A percentile compares a stretch with the other conserved stretches of the same genome.
phyloP scores from a whole-genome alignment of 257 asterid genomes.

The Perilla frutescens region DNA sequence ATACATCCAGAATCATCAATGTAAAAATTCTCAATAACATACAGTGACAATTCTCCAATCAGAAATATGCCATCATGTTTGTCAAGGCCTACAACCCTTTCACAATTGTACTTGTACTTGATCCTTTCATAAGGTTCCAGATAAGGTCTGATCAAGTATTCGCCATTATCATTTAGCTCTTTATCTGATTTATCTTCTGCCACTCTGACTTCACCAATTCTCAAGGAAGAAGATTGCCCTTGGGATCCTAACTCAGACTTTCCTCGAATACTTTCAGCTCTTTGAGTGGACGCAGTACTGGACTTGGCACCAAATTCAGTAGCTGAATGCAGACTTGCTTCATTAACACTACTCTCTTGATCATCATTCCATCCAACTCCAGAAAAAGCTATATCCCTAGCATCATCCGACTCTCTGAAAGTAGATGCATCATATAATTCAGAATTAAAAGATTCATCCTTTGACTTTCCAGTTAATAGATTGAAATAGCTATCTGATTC shows the following conservation, averaged over 20 bases:
- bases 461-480: constrained; percentile 62
- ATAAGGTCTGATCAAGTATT: constrained; percentile 94
- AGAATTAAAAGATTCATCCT: constrained; percentile 61
- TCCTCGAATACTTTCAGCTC: constrained; percentile 72
- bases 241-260: constrained; percentile 87
- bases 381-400: constrained; percentile 69
- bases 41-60: constrained; percentile 86
- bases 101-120: constrained; percentile 91
- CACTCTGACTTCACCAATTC: constrained; percentile 67
- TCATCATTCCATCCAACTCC: constrained; percentile 93
- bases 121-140: constrained; percentile 85
- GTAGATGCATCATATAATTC: constrained; percentile 72
- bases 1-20: constrained; percentile 92
- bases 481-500: constrained; percentile 65
- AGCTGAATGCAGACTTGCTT: constrained; percentile 92
- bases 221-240: constrained; percentile 64
- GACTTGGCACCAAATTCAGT: constrained; percentile 81
- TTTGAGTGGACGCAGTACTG: constrained; percentile 70
- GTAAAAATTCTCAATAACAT: constrained; percentile 92
- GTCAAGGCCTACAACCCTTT: constrained; percentile 98
- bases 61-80: constrained; percentile 96
- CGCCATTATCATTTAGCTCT: constrained; percentile 94
- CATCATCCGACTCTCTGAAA: constrained; percentile 77
- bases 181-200: constrained; percentile 78
- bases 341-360: constrained; percentile 83